Base-by-base conservation (phyloP, 495 filamentous ascomycete species). In the Xylaria cubensis region DNA sequence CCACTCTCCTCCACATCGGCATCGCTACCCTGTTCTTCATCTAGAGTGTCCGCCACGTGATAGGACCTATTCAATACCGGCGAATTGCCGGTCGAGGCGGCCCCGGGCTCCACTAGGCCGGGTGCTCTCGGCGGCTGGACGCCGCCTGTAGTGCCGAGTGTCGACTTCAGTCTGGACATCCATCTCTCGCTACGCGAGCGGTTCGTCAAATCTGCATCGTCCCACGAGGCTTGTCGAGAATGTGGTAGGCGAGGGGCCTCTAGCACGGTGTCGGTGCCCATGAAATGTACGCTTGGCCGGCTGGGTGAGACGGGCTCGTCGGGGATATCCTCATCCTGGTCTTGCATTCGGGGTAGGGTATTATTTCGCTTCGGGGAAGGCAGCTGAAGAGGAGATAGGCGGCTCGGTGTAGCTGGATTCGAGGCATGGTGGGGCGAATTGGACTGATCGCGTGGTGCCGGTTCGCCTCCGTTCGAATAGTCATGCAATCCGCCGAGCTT, bases 1-100 rank as follows among this genome's bases (percentile, higher is more conserved):
- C 85, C 85, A 19, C 87, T 94, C 75, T 93, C 90, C 76, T 94
- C 92, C 12, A 90, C 92, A 80, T 94, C 92, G 5, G 92, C 92
- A 82, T 94, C 92, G 67, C 90, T 91, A 2, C 85, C 87, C 69
- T 80, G 74, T 73, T 92, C 88, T 73, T 92, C 90, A 55, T 88
- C 81, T 44, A 88, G 77, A 3, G 87, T 85, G 51, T 88, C 84
- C 29, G 88, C 79, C 17, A 80, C 66, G 21, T 84, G 78, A 4
- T 75, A 70, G 13, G 78, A 64, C 34, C 82, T 78, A 46, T 84
- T 85, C 62, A 87, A 80, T 66, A 82, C 80, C 12, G 80, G 86
- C 36, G 81, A 89, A 65, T 82, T 88, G 64, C 72, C 74, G 26
- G 78, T 73, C 17, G 82, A 86, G 41, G 82, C 69, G 17, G 81